Base-by-base conservation (phyloP, 1,139 yeast species). In the Candida sanyaensis region DNA sequence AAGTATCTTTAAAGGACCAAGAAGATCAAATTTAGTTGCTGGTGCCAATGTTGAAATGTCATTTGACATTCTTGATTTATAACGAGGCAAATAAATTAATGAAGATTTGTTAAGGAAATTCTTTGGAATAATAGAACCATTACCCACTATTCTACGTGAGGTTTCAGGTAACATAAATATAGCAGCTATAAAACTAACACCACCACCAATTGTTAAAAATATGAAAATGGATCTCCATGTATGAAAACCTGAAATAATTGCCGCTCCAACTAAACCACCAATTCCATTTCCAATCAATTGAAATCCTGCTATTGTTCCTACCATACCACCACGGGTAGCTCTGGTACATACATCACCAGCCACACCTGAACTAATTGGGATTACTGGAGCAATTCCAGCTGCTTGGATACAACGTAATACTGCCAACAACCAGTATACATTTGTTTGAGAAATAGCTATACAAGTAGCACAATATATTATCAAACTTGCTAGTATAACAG, bases 251-350 rank as follows among this genome's bases (percentile, higher is more conserved):
- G 57, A 50, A 2, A 71, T 60, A 12, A 73, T 55, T 0, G 64
- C 71, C 1, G 77, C 72, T 2, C 77, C 77, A 3, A 72, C 52
- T n/a, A 73, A 52, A 1, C 74, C 71, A 3, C 77, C 77, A 49
- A 72, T 61, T 1, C 75, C 76, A 49, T 70, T 70, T 1, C 77
- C 78, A 5, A 69, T 58, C 36, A 71, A 54, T 41, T 68, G 71
- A 50, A 66, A 57, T 1, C 77, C 78, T 9, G 64, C 52, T 1
- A 69, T 70, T 6, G 65, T 50, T 0, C 77, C 77, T 24, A 73
- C 73, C 59, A 71, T 72, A 0, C 73, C 67, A 2, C 77, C 78
- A 44, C 77, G 59, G 43, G 67, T 66, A 3, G 64, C 64, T 4
- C 63, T 56, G 0, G 72, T 66, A 46, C 75, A 69, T 1, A 73